Conservation (phyloP, 257 asterid genomes). For the Solanum commersonii region DNA sequence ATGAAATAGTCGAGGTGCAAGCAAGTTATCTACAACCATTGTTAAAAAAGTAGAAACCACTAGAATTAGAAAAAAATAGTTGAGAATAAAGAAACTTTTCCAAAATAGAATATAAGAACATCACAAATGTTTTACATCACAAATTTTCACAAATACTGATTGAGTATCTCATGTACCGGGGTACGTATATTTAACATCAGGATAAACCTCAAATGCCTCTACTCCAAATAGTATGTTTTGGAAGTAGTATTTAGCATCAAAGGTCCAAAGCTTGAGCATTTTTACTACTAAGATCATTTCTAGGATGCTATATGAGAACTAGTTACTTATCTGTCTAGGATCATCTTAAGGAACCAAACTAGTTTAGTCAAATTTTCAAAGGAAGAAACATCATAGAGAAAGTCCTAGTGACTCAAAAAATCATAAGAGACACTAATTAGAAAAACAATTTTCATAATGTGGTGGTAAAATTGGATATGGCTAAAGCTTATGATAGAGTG, state of each 20-base stretch:
- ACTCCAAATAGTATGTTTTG: constrained; percentile 15
- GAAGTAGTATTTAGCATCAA: too few species aligned
- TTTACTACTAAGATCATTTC: neutral
- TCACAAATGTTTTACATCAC: neutral
- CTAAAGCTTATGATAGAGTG: neutral
- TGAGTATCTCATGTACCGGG: constrained; percentile 40
- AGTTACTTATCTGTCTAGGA: neutral
- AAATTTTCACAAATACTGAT: constrained; percentile 9
- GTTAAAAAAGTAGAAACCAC: too few species aligned
- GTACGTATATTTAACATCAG: constrained; percentile 49
- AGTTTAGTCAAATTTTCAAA: too few species aligned
- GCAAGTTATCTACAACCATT: too few species aligned
- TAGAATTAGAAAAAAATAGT: too few species aligned
- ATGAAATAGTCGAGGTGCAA: too few species aligned
- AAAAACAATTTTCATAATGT: too few species aligned
- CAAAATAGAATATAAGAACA: neutral
- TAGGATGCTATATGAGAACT: neutral
- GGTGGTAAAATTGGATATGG: neutral
- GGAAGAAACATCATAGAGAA: too few species aligned
- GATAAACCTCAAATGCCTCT: constrained; percentile 57
- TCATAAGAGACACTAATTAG: neutral
- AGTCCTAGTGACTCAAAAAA: too few species aligned
- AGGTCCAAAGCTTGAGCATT: neutral
- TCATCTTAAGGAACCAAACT: neutral
- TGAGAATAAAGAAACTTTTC: too few species aligned